Percentiles rank a stretch among this genome's conserved stretches.
Evolutionary conservation across 2,329 filamentous ascomycete genomes (phyloP).

Genomic region (Cladosporium halotolerans): DNA sequence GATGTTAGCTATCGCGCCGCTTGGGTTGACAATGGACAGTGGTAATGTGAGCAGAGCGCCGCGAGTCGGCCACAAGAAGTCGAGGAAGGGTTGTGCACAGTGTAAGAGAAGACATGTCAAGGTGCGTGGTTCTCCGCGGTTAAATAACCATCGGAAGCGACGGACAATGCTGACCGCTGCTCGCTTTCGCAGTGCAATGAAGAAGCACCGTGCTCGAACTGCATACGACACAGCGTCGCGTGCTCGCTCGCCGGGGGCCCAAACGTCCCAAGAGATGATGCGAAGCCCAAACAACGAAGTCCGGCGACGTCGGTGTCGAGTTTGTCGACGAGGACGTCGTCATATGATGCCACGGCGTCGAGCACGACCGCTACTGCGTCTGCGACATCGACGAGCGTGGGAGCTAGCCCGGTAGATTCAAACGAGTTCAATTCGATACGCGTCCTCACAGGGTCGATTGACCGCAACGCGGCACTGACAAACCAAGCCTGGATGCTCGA

Average conservation of each 20-base stretch:
- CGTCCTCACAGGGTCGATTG: slow-evolving; percentile 22
- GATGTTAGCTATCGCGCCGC: slow-evolving; percentile 9
- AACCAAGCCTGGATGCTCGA: slow-evolving; percentile 24
- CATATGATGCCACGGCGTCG: slow-evolving; percentile 14
- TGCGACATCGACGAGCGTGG: slow-evolving; percentile 10
- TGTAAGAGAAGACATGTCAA: slow-evolving; percentile 30
- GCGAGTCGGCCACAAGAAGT: slow-evolving; percentile 26
- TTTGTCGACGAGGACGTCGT: slow-evolving; percentile 14
- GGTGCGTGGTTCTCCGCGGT: slow-evolving; percentile 15
- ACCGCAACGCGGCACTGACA: slow-evolving; percentile 17
- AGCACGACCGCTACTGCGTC: slow-evolving; percentile 12
- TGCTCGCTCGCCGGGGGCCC: slow-evolving; percentile 29
- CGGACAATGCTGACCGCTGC: slow-evolving; percentile 2
- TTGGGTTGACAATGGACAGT: slow-evolving; percentile 13
- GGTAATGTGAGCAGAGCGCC: slow-evolving; percentile 22
- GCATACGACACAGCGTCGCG: slow-evolving; percentile 24
- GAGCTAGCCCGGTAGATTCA: slow-evolving; percentile 6
- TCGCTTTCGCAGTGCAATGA: slow-evolving; percentile 25
- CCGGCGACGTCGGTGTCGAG: slow-evolving; percentile 19
- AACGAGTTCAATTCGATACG: slow-evolving; percentile 14
- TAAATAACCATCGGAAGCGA: background rate
- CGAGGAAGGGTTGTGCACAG: slow-evolving; percentile 26
- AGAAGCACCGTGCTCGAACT: slow-evolving; percentile 27
- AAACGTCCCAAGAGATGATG: slow-evolving; percentile 24
- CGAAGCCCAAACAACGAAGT: slow-evolving; percentile 18